Evolutionary conservation across 352 stramenopile species (phyloP).

Genomic region (Phytophthora nicotianae): DNA sequence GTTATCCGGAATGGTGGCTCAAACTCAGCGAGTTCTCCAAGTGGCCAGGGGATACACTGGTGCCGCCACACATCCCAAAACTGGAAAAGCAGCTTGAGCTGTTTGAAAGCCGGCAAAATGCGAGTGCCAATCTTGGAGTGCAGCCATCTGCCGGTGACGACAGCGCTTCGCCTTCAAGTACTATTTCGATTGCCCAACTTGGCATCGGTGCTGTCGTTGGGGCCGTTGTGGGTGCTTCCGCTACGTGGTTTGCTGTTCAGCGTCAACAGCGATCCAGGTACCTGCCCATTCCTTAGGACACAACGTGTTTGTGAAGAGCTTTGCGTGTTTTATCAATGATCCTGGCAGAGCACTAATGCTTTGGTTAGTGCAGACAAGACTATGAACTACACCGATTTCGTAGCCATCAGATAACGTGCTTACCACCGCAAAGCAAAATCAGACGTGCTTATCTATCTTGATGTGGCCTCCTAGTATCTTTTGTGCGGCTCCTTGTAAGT

Average conservation of each 20-base stretch:
- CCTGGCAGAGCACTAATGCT: not conserved
- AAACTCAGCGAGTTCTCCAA: conserved; percentile 60
- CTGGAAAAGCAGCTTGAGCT: conserved; percentile 49
- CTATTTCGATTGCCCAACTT: conserved; percentile 31
- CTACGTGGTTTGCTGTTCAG: conserved; percentile 39
- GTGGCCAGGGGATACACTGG: conserved; percentile 70
- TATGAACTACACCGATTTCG: conserved; percentile 14
- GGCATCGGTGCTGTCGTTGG: conserved; percentile 37
- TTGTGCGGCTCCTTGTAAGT: conserved; percentile 38
- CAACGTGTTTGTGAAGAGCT: not conserved
- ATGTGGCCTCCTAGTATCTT: conserved; percentile 24
- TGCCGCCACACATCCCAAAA: conserved; percentile 40
- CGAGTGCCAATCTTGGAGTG: conserved; percentile 5
- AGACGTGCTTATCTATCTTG: conserved; percentile 12
- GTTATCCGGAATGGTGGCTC: conserved; percentile 76
- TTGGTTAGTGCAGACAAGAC: conserved; percentile 8
- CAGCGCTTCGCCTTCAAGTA: conserved; percentile 8
- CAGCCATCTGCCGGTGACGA: conserved; percentile 7
- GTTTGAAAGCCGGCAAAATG: conserved; percentile 40
- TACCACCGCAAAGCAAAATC: no score
- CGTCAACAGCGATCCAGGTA: conserved; percentile 40
- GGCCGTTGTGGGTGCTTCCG: conserved; percentile 33
- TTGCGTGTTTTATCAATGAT: conserved; percentile 18
- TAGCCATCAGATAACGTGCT: not conserved
- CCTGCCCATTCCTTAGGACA: conserved; percentile 34